phyloP scores from a whole-genome alignment of 768 basidiomycete species.

The Leccinum aurantiacum region DNA sequence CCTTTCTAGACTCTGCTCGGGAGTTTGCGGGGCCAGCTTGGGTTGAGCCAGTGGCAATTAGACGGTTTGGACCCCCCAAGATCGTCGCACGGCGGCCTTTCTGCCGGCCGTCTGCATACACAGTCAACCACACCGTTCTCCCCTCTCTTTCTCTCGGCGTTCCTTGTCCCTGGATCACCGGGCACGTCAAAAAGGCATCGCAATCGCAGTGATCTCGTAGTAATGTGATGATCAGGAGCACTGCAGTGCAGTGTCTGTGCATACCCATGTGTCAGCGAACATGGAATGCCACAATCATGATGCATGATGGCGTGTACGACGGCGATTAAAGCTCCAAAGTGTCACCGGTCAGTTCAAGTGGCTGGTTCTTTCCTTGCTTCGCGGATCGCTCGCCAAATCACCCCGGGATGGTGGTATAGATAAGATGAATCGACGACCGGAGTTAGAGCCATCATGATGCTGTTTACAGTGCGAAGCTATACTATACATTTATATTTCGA shows the following conservation, averaged over 20 bases:
- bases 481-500: not conserved
- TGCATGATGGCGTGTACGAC: not conserved
- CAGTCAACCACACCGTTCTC: constrained; percentile 6
- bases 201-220: constrained; percentile 11
- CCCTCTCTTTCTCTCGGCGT: not conserved
- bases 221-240: constrained; percentile 7
- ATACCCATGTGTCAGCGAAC: not conserved
- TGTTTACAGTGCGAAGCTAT: not conserved
- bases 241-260: not conserved
- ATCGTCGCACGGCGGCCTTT: constrained; percentile 6
- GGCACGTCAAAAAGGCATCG: constrained; percentile 3
- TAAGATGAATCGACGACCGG: not conserved
- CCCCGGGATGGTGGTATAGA: not conserved
- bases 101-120: constrained; percentile 2
- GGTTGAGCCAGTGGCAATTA: not conserved
- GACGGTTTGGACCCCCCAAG: not conserved
- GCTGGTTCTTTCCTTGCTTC: constrained; percentile 19
- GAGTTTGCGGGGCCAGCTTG: not conserved
- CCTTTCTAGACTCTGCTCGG: constrained; percentile 6
- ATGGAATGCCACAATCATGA: not conserved
- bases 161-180: constrained; percentile 2
- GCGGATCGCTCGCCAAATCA: constrained; percentile 15
- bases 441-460: not conserved
- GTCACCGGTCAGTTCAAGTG: not conserved
- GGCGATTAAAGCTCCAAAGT: constrained; percentile 5